Conservation (phyloP, 306 rosid genomes). For the Datisca glomerata region DNA sequence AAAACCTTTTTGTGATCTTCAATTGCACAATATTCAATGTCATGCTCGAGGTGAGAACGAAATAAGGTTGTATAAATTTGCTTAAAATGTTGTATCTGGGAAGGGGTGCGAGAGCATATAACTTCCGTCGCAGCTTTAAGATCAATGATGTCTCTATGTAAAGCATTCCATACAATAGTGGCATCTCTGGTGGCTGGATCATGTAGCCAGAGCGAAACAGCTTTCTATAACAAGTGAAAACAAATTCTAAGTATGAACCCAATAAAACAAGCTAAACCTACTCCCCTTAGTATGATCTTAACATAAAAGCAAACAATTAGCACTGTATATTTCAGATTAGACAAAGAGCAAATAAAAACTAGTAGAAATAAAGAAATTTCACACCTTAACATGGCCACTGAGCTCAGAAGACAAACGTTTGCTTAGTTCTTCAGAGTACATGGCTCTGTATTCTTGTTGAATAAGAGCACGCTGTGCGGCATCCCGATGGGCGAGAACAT, state of each 20-base stretch:
- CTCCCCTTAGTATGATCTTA: no score
- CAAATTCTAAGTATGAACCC: neutral
- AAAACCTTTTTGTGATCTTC: constrained; percentile 62
- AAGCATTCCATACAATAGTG: constrained; percentile 26
- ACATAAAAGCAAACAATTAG: no score
- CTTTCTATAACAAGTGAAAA: constrained; percentile 29
- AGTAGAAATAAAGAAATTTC: neutral
- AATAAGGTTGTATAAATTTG: constrained; percentile 45
- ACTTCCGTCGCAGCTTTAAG: constrained; percentile 66
- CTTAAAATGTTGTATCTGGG: constrained; percentile 61
- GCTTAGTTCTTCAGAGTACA: constrained; percentile 47
- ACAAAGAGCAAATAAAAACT: no score
- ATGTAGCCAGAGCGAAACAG: constrained; percentile 65
- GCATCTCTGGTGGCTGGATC: constrained; percentile 81
- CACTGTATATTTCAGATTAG: no score
- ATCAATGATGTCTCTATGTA: constrained; percentile 13
- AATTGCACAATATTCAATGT: constrained; percentile 36
- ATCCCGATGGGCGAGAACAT: constrained; percentile 58
- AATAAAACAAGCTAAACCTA: no score
- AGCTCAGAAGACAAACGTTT: constrained; percentile 63
- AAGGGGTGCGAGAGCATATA: constrained; percentile 60
- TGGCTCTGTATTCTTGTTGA: constrained; percentile 52
- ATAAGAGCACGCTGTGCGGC: constrained; percentile 53
- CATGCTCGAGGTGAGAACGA: constrained; percentile 37
- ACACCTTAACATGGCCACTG: constrained; percentile 56